These are phyloP conservation scores for Escovopsis weberi DNA, from an alignment of 2,329 filamentous ascomycete species.

Conservation along the genomic window DNA sequence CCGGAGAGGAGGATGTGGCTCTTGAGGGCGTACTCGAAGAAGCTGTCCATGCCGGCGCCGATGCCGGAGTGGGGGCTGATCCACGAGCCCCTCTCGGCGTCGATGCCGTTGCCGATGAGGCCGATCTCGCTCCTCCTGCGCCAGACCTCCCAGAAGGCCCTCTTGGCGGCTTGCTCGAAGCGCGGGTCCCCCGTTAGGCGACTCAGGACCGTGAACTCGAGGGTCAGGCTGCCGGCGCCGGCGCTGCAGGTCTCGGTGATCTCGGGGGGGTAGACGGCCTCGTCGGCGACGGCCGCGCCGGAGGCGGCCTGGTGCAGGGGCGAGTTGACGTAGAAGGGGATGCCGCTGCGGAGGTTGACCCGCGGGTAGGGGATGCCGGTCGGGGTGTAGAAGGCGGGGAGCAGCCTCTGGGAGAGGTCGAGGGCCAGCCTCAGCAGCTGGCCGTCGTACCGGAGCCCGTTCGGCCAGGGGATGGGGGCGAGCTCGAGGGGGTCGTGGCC, in stretches of 20 bases:
- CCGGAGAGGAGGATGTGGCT: conserved; percentile 82
- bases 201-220: conserved; percentile 86
- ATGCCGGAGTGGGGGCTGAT: conserved; percentile 82
- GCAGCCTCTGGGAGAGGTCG: conserved; percentile 67
- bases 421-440: conserved; percentile 81
- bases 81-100: conserved; percentile 84
- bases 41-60: conserved; percentile 91
- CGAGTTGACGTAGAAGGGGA: conserved; percentile 84
- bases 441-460: conserved; percentile 71
- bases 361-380: conserved; percentile 91
- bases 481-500: conserved; percentile 29
- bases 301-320: conserved; percentile 47
- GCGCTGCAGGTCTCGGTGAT: conserved; percentile 95
- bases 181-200: conserved; percentile 70
- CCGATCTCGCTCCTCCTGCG: conserved; percentile 69
- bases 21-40: conserved; percentile 96
- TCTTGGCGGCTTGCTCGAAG: conserved; percentile 83
- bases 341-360: conserved; percentile 80
- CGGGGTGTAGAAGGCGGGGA: conserved; percentile 82
- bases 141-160: conserved; percentile 98
- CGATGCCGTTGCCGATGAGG: conserved; percentile 80
- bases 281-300: conserved; percentile 10
- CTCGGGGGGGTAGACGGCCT: conserved; percentile 38
- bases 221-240: conserved; percentile 84
- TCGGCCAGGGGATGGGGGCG: conserved; percentile 53